Base-by-base conservation (phyloP, 1,139 yeast species). In the Debaryomyces udenii region DNA sequence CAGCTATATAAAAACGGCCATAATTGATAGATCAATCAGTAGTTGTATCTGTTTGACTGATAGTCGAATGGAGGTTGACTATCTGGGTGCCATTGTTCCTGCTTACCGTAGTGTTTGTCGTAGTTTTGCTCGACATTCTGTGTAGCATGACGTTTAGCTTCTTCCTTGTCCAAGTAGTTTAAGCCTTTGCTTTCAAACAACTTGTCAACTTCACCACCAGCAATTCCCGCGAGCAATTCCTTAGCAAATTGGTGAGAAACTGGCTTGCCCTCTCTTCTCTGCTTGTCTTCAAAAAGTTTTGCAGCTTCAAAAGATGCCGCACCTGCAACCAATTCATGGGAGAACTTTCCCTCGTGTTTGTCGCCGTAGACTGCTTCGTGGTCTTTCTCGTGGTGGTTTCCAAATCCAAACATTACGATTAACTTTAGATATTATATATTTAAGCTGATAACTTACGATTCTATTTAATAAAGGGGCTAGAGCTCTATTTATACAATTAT, bases 331-430 rank as follows among this genome's bases (percentile, higher is more conserved):
- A 61, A 53, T 47, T 63, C 68, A 47, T 63, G 68, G 18, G 64
- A 51, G 50, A 63, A 57, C 50, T 61, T 59, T 30, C 61, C 65
- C 44, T 61, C 64, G 56, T 62, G 66, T 39, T 54, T 35, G 11
- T 51, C 59, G 40, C 66, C 65, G 57, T 62, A 61, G 27, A 62
- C 68, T 35, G 48, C 40, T 45, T 54, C 50, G 56, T 57, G 48
- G 64, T 60, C 11, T 60, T 66, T 53, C 67, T 76, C 38, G 67
- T 68, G 3, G 86, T 78, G 6, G 81, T 62, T 34, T 10, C 37
- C 37, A 24, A 49, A 50, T 32, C 50, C 59, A 38, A 55, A 53
- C 55, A 55, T 53, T 42, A 27, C 45, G 15, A 36, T 27, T 31
- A 14, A 20, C 7, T 20, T 17, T 17, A 15, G 9, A n/a, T 28